phyloP scores from a whole-genome alignment of 2,329 filamentous ascomycete genomes.

The Phaeosphaeria sp. region DNA sequence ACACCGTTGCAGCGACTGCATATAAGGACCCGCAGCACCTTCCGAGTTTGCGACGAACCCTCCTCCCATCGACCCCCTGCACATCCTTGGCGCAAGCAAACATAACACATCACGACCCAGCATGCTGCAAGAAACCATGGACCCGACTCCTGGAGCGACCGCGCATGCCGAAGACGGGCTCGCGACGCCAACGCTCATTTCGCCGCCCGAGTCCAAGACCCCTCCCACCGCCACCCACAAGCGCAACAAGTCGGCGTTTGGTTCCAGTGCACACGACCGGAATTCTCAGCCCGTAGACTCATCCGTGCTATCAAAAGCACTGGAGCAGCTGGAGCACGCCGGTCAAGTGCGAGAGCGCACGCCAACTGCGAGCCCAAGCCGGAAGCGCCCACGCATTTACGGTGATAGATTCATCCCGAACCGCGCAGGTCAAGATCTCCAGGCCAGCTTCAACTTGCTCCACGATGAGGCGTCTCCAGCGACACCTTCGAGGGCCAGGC shows the following conservation, averaged over 20 bases:
- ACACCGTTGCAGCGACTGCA: conserved; percentile 3
- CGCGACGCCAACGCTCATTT: conserved; percentile 56
- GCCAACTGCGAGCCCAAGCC: conserved; percentile 69
- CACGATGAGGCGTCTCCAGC: conserved; percentile 93
- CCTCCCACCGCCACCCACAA: conserved; percentile 63
- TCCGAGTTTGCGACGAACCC: conserved; percentile 1
- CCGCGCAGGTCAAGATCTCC: conserved; percentile 88
- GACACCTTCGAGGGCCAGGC: conserved; percentile 83
- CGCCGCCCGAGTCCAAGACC: conserved; percentile 66
- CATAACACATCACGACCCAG: neutral
- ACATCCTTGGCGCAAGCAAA: neutral
- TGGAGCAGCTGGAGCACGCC: conserved; percentile 67
- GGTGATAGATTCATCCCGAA: conserved; percentile 88
- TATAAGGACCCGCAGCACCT: neutral
- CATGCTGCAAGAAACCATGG: conserved; percentile 27
- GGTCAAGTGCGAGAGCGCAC: conserved; percentile 67
- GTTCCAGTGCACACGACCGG: conserved; percentile 35
- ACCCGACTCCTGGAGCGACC: conserved; percentile 20
- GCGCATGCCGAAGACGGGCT: conserved; percentile 34
- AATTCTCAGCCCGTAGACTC: conserved; percentile 65
- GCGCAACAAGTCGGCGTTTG: conserved; percentile 49
- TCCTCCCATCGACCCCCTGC: conserved; percentile 1
- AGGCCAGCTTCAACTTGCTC: conserved; percentile 89
- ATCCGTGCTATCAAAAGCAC: conserved; percentile 64
- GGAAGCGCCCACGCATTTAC: conserved; percentile 73